Percentiles rank a stretch among this genome's conserved stretches.
phyloP scores from a whole-genome alignment of 1,284 basidiomycete species.

The Apiotrichum mycotoxinovorans region DNA sequence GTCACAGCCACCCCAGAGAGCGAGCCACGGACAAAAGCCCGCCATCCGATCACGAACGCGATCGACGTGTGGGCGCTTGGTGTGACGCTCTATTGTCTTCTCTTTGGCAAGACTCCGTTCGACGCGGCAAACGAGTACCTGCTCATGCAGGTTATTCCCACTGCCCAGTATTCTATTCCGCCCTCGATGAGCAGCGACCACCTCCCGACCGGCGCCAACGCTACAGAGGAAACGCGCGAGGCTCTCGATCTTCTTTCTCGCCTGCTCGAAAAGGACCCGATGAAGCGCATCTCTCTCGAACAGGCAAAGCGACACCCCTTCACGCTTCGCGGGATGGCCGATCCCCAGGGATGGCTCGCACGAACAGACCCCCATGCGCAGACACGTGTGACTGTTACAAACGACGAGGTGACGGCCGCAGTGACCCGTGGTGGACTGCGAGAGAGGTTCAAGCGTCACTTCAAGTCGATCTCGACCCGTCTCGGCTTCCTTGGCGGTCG shows the following conservation, averaged over 20 bases:
- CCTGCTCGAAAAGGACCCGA: constrained; percentile 78
- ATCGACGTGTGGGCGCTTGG: constrained; percentile 99
- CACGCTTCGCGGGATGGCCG: constrained; percentile 69
- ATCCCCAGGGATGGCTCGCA: constrained; percentile 72
- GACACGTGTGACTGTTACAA: constrained; percentile 65
- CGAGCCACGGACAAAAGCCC: constrained; percentile 40
- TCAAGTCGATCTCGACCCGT: constrained; percentile 37
- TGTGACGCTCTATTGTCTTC: constrained; percentile 91
- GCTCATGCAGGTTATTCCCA: constrained; percentile 80
- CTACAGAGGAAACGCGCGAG: constrained; percentile 52
- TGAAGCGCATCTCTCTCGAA: constrained; percentile 72
- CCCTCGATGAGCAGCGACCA: constrained; percentile 70
- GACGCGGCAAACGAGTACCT: constrained; percentile 67
- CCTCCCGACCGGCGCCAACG: constrained; percentile 57
- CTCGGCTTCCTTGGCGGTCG: constrained; percentile 29
- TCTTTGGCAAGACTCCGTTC: constrained; percentile 81
- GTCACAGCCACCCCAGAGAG: constrained; percentile 29
- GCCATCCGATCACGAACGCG: constrained; percentile 80
- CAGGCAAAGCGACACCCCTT: constrained; percentile 76
- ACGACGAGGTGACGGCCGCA: constrained; percentile 75
- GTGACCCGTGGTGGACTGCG: constrained; percentile 52
- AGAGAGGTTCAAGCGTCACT: constrained; percentile 38
- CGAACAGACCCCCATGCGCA: constrained; percentile 65
- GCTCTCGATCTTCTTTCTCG: constrained; percentile 70
- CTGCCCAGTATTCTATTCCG: constrained; percentile 69